A percentile compares a stretch with the other conserved stretches of the same genome.
These are phyloP conservation scores for Pleomassaria siparia DNA, from an alignment of 2,329 filamentous ascomycete species.

Conservation along the genomic window DNA sequence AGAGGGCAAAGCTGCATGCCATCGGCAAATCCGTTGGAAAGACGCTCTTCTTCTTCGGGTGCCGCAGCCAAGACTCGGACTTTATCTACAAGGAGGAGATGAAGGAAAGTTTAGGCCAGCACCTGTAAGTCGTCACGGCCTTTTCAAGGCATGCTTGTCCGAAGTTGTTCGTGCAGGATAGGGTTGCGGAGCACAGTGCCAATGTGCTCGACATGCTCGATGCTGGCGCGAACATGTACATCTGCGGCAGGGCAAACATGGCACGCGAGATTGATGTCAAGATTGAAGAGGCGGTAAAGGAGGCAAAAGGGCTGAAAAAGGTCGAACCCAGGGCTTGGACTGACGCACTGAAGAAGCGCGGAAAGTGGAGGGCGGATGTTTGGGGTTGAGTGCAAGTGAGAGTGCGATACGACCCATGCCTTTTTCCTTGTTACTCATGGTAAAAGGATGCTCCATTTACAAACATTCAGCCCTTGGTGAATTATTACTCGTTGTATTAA, in stretches of 20 bases:
- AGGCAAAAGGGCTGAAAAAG: conserved; percentile 43
- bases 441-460: too few species aligned
- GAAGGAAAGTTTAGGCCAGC: conserved; percentile 21
- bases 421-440: too few species aligned
- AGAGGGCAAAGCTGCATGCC: conserved; percentile 35
- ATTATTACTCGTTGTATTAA: too few species aligned
- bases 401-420: neutral
- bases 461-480: too few species aligned
- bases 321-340: conserved; percentile 49
- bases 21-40: conserved; percentile 33
- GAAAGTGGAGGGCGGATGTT: conserved; percentile 59
- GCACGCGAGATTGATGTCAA: conserved; percentile 45
- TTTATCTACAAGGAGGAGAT: conserved; percentile 36
- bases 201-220: conserved; percentile 40
- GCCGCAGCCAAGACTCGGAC: conserved; percentile 28
- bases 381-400: conserved; percentile 47
- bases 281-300: conserved; percentile 43
- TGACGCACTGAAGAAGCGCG: conserved; percentile 51
- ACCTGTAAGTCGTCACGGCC: conserved; percentile 26
- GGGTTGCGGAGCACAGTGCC: conserved; percentile 30
- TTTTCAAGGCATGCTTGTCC: conserved; percentile 22
- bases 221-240: conserved; percentile 44
- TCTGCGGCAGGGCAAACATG: conserved; percentile 45
- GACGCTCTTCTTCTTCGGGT: conserved; percentile 39
- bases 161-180: conserved; percentile 45